These are phyloP conservation scores for Rubia yunnanensis DNA, from an alignment of 257 asterid species.

Conservation along the genomic window DNA sequence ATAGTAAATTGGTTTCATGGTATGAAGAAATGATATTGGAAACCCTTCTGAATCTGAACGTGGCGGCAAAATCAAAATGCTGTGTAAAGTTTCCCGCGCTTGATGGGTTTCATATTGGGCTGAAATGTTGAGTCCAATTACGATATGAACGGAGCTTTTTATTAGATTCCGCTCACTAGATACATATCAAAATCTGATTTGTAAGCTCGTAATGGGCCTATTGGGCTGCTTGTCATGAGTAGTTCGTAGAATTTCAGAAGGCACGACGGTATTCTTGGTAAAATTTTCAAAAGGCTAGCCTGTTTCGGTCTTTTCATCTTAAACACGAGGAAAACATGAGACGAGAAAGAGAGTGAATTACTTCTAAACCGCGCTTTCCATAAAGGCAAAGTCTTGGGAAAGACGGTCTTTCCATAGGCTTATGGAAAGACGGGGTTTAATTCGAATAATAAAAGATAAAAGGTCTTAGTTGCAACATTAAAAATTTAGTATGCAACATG, in stretches of 20 bases:
- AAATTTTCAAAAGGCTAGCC: neutral
- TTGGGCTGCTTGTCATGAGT: neutral
- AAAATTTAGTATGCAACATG: too few relatives aligned
- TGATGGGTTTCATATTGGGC: neutral
- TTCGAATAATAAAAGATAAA: too few relatives aligned
- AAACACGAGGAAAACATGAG: neutral
- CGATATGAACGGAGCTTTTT: neutral
- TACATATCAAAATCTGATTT: neutral
- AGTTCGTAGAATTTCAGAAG: too few relatives aligned
- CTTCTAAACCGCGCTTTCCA: too few relatives aligned
- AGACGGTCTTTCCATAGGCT: too few relatives aligned
- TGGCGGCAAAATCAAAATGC: neutral
- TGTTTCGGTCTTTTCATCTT: neutral
- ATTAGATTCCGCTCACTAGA: neutral
- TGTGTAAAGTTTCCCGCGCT: conserved; percentile 7
- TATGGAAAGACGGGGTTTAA: too few relatives aligned
- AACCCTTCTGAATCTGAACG: neutral
- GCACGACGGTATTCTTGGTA: neutral
- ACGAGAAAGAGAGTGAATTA: too few relatives aligned
- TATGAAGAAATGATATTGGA: neutral
- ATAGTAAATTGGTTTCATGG: neutral
- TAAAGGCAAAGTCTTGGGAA: too few relatives aligned
- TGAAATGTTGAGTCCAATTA: neutral
- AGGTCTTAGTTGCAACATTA: too few relatives aligned
- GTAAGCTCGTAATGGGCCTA: neutral